phyloP scores from a whole-genome alignment of 257 asterid genomes.

The Nicotiana obtusifolia region DNA sequence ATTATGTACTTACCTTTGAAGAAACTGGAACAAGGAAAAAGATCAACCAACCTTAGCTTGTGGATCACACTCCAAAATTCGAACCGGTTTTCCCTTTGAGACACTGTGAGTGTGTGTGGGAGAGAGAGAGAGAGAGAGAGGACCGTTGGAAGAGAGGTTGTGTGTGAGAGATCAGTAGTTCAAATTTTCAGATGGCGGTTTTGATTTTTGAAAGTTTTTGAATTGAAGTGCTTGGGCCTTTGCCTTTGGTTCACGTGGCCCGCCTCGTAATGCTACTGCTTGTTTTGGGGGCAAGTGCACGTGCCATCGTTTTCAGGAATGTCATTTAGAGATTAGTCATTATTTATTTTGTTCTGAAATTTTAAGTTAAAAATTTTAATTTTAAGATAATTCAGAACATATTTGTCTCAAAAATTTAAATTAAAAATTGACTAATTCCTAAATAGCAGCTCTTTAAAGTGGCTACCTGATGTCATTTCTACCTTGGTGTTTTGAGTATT shows the following conservation, averaged over 20 bases:
- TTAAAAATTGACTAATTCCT: too few species aligned
- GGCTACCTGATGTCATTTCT: too few species aligned
- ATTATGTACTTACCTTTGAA: neutral
- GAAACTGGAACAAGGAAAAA: neutral
- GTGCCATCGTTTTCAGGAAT: too few species aligned
- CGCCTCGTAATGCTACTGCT: neutral
- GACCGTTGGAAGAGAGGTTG: neutral
- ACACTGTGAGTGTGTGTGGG: neutral
- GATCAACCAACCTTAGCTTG: neutral
- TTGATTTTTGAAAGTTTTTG: conserved; percentile 1
- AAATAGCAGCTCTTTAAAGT: too few species aligned
- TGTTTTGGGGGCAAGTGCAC: neutral
- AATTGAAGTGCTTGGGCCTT: conserved; percentile 17
- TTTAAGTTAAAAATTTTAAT: too few species aligned
- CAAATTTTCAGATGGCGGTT: conserved; percentile 16
- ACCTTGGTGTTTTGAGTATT: too few species aligned
- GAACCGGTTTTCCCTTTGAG: neutral
- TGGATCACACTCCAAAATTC: neutral
- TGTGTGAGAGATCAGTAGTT: neutral
- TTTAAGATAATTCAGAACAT: too few species aligned
- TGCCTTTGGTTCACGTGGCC: neutral
- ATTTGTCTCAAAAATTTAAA: too few species aligned
- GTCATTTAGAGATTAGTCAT: too few species aligned
- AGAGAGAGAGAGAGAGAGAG: neutral
- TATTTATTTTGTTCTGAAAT: too few species aligned